Evolutionary conservation across 2,329 filamentous ascomycete species (phyloP).

Genomic region (Coleophoma crateriformis): DNA sequence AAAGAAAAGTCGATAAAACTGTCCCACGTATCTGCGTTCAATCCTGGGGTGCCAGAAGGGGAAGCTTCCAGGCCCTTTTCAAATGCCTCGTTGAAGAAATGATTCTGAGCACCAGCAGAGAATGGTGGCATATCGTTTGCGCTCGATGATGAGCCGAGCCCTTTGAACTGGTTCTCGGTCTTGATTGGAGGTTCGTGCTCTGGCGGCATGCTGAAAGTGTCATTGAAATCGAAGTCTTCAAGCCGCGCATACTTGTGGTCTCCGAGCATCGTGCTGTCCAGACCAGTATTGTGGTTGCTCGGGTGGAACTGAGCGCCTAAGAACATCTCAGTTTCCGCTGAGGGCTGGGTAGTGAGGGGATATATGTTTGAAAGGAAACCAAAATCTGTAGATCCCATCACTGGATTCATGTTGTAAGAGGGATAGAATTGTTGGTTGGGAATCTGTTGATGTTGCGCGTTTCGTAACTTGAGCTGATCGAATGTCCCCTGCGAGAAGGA

Average conservation of each 20-base stretch:
- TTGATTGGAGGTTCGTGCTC: conserved; percentile 1
- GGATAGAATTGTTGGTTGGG: background rate
- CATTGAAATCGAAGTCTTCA: conserved; percentile 5
- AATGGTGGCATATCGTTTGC: background rate
- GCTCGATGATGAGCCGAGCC: conserved; percentile 16
- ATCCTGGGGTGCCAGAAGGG: conserved; percentile 6
- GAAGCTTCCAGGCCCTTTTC: conserved; percentile 1
- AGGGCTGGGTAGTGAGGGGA: conserved; percentile 42
- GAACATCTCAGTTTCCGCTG: conserved; percentile 46
- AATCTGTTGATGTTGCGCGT: conserved; percentile 5
- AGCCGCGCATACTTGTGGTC: conserved; percentile 14
- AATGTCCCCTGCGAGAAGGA: conserved; percentile 16
- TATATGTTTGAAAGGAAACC: conserved; percentile 4
- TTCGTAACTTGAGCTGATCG: conserved; percentile 7
- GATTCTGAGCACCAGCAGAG: background rate
- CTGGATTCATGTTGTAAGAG: conserved; percentile 7
- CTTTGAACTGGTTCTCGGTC: conserved; percentile 8
- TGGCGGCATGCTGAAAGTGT: conserved; percentile 3
- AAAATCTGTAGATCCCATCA: conserved; percentile 1
- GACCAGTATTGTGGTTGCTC: conserved; percentile 33
- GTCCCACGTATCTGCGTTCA: conserved; percentile 5
- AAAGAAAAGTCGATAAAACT: conserved; percentile 9
- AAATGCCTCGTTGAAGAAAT: conserved; percentile 12
- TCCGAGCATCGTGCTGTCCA: conserved; percentile 38
- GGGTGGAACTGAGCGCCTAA: conserved; percentile 39